These are phyloP conservation scores for Zasmidium angulare DNA, from an alignment of 2,329 filamentous ascomycete species.

Conservation along the genomic window DNA sequence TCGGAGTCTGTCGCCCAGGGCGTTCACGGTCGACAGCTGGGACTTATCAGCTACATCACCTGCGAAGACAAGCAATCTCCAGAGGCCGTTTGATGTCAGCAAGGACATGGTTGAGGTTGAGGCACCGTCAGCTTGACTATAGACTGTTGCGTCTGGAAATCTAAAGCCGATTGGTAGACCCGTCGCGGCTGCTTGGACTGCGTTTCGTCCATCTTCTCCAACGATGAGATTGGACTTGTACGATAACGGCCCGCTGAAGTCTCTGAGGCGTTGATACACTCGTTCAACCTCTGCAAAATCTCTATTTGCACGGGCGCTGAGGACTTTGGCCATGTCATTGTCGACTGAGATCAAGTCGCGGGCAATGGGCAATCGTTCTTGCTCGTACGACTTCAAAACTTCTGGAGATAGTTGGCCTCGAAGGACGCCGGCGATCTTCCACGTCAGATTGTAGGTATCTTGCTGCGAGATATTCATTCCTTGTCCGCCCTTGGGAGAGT, in stretches of 20 bases:
- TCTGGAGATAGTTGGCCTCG: conserved; percentile 8
- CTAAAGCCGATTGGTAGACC: conserved; percentile 2
- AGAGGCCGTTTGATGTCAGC: conserved; percentile 16
- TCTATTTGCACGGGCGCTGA: conserved; percentile 11
- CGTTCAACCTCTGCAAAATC: conserved; percentile 12
- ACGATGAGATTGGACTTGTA: conserved; percentile 4
- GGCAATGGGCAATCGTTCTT: conserved; percentile 21
- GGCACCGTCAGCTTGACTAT: conserved; percentile 13
- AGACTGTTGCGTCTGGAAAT: conserved; percentile 13
- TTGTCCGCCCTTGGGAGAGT: conserved; percentile 38
- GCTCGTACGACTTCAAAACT: conserved; percentile 24
- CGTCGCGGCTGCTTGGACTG: not conserved
- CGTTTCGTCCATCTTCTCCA: not conserved
- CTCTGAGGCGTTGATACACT: conserved; percentile 9
- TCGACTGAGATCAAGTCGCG: conserved; percentile 25
- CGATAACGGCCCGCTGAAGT: not conserved
- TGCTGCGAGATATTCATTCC: conserved; percentile 40
- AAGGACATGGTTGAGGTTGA: conserved; percentile 10
- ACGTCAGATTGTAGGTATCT: conserved; percentile 32
- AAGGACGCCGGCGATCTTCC: conserved; percentile 24
- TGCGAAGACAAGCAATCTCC: conserved; percentile 23
- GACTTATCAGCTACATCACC: conserved; percentile 8
- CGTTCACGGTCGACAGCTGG: conserved; percentile 3
- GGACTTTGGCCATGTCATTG: conserved; percentile 18
- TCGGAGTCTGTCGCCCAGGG: not conserved